Percentiles rank a stretch among this genome's conserved stretches.
Conservation (phyloP, 2,329 filamentous ascomycete species). For the Madurella fahalii region DNA sequence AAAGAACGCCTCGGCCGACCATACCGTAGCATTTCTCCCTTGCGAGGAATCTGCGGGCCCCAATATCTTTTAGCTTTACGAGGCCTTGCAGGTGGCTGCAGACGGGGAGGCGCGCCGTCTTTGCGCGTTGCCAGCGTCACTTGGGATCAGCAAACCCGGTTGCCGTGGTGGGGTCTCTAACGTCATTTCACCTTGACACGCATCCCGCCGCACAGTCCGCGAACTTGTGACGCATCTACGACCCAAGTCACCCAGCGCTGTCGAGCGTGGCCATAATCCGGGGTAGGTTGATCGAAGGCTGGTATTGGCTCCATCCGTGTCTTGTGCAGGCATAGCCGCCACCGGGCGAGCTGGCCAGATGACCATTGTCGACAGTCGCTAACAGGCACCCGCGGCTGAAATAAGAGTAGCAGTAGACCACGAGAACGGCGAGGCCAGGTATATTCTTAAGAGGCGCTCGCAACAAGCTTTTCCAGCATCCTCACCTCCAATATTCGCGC, state of each 20-base stretch:
- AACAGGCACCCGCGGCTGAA: not conserved
- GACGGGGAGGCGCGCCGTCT: not conserved
- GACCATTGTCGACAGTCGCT: conserved; percentile 1
- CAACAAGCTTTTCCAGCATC: not conserved
- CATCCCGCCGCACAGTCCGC: not conserved
- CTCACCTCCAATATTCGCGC: not conserved
- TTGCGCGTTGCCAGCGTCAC: not conserved
- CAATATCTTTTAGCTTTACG: not conserved
- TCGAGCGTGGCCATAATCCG: too few species aligned
- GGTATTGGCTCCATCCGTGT: not conserved
- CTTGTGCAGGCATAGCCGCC: conserved; percentile 9
- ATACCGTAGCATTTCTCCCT: too few species aligned
- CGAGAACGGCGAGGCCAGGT: not conserved
- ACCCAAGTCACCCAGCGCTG: too few species aligned
- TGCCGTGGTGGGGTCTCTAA: not conserved
- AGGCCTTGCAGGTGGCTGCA: not conserved
- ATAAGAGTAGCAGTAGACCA: not conserved
- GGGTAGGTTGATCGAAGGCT: not conserved
- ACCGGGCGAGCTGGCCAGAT: conserved; percentile 9
- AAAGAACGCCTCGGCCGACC: not conserved
- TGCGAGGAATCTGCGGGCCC: too few species aligned
- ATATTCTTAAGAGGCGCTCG: too few species aligned
- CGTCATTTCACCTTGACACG: conserved; percentile 5
- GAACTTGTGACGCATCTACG: conserved; percentile 5
- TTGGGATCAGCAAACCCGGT: not conserved